Base-by-base conservation (phyloP, 768 basidiomycete genomes). In the Kwoniella sp. region DNA sequence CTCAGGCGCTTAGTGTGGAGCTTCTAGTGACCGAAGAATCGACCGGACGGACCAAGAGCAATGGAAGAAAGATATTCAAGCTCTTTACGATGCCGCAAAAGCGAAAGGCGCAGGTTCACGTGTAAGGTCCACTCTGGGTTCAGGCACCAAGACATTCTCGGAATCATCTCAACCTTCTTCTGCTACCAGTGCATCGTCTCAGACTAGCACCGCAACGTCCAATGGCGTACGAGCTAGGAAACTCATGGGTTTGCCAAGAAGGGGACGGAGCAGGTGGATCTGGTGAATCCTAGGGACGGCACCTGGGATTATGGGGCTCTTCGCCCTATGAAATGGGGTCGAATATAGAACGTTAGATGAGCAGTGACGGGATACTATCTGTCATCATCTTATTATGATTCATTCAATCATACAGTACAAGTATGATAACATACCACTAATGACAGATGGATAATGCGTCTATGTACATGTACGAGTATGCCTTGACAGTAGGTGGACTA, bases 21-120 rank as follows among this genome's bases (percentile, higher is more conserved):
- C 10, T 1, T n/a, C 10, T 25, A 68, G 67, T 49, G 68, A 69
- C 54, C 49, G 68, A 50, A 25, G 58, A 21, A 25, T 69, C 29
- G 25, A 47, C 21, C 24, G 68, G 24, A 21, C 47, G 4, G 58
- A 69, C 37, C 26, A 3, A 12, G 57, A 21, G 0, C 57, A 63
- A 29, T 69, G 68, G 68, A 49, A 58, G 33, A 24, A 2, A 26
- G 65, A 63, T 29, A 69, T 69, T 15, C 55, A 58, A 37, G 53
- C 57, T 9, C n/a, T 69, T 25, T 69, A 56, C 47, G 49, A 58
- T 10, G 61, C 68, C 8, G 65, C 62, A 2, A 21, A 24, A 24
- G 53, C 25, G 8, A 30, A 58, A 37, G 59, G 65, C 9, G 58
- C 48, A 3, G 49, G 47, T 13, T 24, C 27, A 26, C 27, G 51